A percentile compares a stretch with the other conserved stretches of the same genome.
These are phyloP conservation scores for Saraca asoca DNA, from an alignment of 331 rosid species.

Conservation along the genomic window DNA sequence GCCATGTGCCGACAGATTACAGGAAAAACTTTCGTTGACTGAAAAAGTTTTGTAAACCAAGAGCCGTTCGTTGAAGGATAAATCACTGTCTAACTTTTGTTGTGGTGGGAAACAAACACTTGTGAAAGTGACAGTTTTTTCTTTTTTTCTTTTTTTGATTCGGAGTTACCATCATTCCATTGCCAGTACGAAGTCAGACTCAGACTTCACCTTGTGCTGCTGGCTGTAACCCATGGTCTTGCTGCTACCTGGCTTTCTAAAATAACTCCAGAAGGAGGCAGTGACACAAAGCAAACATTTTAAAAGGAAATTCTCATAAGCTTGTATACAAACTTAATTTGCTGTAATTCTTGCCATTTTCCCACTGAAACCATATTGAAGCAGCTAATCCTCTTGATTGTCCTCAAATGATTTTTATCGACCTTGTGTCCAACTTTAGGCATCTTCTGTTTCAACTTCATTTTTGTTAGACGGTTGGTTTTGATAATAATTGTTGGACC, in stretches of 20 bases:
- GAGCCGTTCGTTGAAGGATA: slow-evolving; percentile 11
- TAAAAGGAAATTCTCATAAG: too few relatives aligned
- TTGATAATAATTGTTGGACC: too few relatives aligned
- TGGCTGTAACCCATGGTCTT: not conserved
- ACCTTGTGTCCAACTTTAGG: too few relatives aligned
- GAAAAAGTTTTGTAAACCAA: slow-evolving; percentile 10
- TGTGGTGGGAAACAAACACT: slow-evolving; percentile 15
- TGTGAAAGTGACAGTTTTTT: slow-evolving; percentile 25
- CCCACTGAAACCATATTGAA: too few relatives aligned
- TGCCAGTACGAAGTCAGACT: not conserved
- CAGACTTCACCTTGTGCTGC: not conserved
- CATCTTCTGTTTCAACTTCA: too few relatives aligned
- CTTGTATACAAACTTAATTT: too few relatives aligned
- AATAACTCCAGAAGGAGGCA: slow-evolving; percentile 40
- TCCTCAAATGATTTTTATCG: too few relatives aligned
- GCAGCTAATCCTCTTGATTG: too few relatives aligned
- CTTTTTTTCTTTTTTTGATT: not conserved
- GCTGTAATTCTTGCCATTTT: too few relatives aligned
- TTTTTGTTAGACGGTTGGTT: too few relatives aligned
- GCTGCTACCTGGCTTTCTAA: slow-evolving; percentile 27
- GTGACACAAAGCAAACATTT: slow-evolving; percentile 22
- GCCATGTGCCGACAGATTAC: slow-evolving; percentile 22
- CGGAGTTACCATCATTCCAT: slow-evolving; percentile 27
- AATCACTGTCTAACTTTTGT: slow-evolving; percentile 17
- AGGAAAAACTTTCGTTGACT: slow-evolving; percentile 5